Base-by-base conservation (phyloP, 2,329 filamentous ascomycete genomes). In the Aspergillus piperis region DNA sequence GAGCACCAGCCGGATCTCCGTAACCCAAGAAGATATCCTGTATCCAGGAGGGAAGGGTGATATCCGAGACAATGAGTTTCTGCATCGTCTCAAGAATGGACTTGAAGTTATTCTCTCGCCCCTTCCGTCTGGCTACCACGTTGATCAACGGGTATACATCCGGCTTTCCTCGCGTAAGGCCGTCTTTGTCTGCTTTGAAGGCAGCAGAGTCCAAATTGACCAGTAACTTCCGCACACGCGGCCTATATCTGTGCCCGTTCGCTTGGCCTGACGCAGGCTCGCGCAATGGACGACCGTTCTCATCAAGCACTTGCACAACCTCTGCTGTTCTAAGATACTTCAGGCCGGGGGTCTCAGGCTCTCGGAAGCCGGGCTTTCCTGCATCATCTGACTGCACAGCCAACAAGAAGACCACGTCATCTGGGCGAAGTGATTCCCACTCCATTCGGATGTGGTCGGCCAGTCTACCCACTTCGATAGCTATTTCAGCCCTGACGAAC, bases 21-120 rank as follows among this genome's bases (percentile, higher is more conserved):
- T 96, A 98, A 3, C 95, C 95, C n/a, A 99, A 81, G 75, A 98
- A 99, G 8, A 98, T 94, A 67, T 98, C 95, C 70, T 96, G 92
- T 47, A 99, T 82, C 95, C 95, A 99, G 2, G 88, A 86, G 13
- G 95, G 92, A 57, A 98, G 83, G 6, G 91, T 90, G 19, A 94
- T 88, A 68, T 96, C 91, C 0, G 92, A 92, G 36, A 96, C 82
- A 2, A 92, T 90, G 30, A 99, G 84, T 64, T 87, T 90, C 71
- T 90, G 91, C 71, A 99, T 96, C 1, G 93, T 96, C 69, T 97
- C 91, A 38, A 99, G 82, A 8, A 99, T 88, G 8, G 93, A 88
- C 71, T 91, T 96, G 82, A 99, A 99, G 76, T 99, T 99, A 78
- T 99, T 99, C 76, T 99, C 95, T 61, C 93, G 84, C 27, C 91